Conservation (phyloP, 768 basidiomycete species). For the Boletus subparvulus region DNA sequence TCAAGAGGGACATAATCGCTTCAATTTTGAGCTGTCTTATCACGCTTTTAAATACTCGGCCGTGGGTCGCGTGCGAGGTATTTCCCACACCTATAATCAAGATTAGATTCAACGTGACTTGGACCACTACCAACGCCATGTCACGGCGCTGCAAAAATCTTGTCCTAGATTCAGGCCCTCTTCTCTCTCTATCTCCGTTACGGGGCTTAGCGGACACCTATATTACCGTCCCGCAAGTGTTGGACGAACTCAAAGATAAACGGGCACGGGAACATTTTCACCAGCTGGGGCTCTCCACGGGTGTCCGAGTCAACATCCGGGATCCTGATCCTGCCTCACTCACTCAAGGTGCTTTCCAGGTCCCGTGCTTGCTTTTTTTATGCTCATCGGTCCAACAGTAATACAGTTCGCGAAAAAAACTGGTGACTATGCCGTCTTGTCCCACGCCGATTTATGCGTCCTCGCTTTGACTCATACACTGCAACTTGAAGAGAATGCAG, state of each 20-base stretch:
- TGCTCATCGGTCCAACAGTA: constrained; percentile 48
- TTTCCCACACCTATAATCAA: constrained; percentile 10
- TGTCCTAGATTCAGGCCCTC: constrained; percentile 91
- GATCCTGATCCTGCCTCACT: constrained; percentile 71
- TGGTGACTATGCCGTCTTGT: constrained; percentile 92
- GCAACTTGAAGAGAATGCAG: constrained; percentile 50
- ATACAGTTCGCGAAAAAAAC: constrained; percentile 92
- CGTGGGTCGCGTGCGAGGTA: not conserved
- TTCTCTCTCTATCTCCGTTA: constrained; percentile 85
- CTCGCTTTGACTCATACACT: constrained; percentile 84
- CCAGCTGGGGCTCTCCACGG: constrained; percentile 68
- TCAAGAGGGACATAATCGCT: constrained; percentile 38
- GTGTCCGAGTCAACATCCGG: constrained; percentile 70
- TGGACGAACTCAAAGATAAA: constrained; percentile 86
- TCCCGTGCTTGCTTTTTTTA: constrained; percentile 2
- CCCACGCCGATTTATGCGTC: constrained; percentile 86
- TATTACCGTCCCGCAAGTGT: constrained; percentile 85
- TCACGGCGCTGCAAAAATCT: constrained; percentile 66
- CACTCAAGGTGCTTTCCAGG: constrained; percentile 48
- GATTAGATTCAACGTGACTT: constrained; percentile 7
- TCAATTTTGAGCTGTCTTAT: not conserved
- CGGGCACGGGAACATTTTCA: constrained; percentile 86
- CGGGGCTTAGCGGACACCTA: constrained; percentile 86
- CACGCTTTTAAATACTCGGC: not conserved
- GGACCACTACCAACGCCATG: constrained; percentile 17